Evolutionary conservation across 345 rosid genomes (phyloP).

Genomic region (Rhodomyrtus tomentosa): DNA sequence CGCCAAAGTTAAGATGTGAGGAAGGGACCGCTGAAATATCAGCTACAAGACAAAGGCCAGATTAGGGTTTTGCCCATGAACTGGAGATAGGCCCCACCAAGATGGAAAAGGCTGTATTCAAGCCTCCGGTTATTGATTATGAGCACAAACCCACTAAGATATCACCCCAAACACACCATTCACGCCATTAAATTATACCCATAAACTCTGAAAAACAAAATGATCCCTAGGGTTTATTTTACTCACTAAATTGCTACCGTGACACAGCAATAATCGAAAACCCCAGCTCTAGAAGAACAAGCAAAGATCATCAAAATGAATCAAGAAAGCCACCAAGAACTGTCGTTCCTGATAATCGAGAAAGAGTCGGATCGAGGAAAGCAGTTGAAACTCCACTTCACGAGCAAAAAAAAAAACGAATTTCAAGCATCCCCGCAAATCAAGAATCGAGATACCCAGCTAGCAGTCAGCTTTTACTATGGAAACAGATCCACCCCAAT

Average conservation of each 20-base stretch:
- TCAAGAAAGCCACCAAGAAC: background rate
- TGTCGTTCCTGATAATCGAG: background rate
- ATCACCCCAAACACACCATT: background rate
- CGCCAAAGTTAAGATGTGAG: background rate
- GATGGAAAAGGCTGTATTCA: background rate
- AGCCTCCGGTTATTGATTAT: background rate
- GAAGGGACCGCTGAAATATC: background rate
- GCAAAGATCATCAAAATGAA: background rate
- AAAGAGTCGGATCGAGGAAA: background rate
- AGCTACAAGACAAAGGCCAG: background rate
- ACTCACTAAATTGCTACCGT: background rate
- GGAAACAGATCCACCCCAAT: background rate
- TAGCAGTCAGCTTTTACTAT: background rate
- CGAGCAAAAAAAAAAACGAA: background rate
- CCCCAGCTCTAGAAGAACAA: background rate
- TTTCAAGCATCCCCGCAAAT: background rate
- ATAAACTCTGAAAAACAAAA: background rate
- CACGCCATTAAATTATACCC: background rate
- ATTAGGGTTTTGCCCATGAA: constrained; percentile 3
- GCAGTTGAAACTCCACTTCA: background rate
- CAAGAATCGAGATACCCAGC: background rate
- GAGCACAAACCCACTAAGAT: background rate
- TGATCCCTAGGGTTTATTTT: background rate
- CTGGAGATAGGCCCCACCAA: background rate
- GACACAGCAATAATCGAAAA: background rate